Base-by-base conservation (phyloP, 2,329 filamentous ascomycete genomes). In the Aspergillus sp. region DNA sequence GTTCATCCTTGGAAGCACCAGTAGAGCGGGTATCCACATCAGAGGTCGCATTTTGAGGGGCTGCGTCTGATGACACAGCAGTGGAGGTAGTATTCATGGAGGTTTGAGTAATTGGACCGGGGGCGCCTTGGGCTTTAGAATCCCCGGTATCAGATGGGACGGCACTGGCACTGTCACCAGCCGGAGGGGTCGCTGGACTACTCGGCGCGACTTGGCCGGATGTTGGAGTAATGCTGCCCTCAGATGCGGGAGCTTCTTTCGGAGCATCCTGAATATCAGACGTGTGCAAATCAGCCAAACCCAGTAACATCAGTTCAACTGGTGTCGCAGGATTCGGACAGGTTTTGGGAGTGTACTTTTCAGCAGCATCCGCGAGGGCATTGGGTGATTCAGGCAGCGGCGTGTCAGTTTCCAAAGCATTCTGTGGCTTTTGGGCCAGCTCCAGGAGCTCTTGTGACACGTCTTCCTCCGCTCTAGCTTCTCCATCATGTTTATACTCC, bases 401-500 rank as follows among this genome's bases (percentile, higher is more conserved):
- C 21, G 67, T 68, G 3, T 60, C 52, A 2, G 56, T 37, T 69
- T 52, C 59, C 8, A 55, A 50, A 12, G 64, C 60, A 4, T 61
- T 35, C 4, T 64, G 61, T 37, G 51, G 54, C 24, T 63, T 59
- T 31, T 67, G 65, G 19, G 56, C 59, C 43, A 66, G 63, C 39
- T 67, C 63, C 17, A 66, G 59, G 4, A 66, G 75, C 33, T 84
- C 80, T 17, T 86, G 84, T 15, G 89, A 86, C n/a, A 87, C 84
- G 55, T 84, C 84, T 15, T 84, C 78, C 11, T 85, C 82, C 1
- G 76, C 80, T 37, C 81, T 77, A 17, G 82, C 79, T 63, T 96
- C 91, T 56, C 90, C 88, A 55, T 96, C 90, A 70, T 93, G 91
- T 79, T 90, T 91, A 56, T 93, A 93, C 71, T 99, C 92, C 67